Base-by-base conservation (phyloP, 2,329 filamentous ascomycete genomes). In the Trichoderma atrobrunneum region DNA sequence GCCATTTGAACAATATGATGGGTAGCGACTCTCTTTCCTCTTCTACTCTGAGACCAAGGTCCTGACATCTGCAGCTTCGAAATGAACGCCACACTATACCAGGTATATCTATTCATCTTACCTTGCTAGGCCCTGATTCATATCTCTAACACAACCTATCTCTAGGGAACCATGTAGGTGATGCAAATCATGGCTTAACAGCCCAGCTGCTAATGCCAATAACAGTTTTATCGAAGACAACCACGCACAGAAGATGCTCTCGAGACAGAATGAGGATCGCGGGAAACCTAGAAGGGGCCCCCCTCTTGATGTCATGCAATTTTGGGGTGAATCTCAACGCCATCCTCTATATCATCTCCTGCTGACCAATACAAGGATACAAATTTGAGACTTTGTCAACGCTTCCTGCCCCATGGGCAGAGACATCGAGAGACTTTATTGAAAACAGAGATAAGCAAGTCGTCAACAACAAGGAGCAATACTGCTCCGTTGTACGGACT, bases 321-420 rank as follows among this genome's bases (percentile, higher is more conserved):
- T 91, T 79, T 98, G 95, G 95, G 95, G 93, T 94, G 82, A 73
- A 77, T 26, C n/a, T 26, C 30, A 54, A 26, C 8, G 8, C 11
- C 16, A n/a, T n/a, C 16, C 39, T 5, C 18, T 12, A 16, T n/a
- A 36, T 18, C 57, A 26, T 70, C 12, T 36, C 14, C n/a, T 34
- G 62, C 51, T 71, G 34, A 72, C 32, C 28, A 21, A 16, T 5
- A 18, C 8, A 14, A 95, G 93, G 95, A 43, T 99, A 99, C 84
- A 99, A 99, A 80, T 99, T 99, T 78, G 96, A 99, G 81, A 92
- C 93, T 0, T 82, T 99, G 2, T 90, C 91, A 7, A 91, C 96
- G 2, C 83, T 98, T 5, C 91, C 93, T 3, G 83, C 86, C 3
- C 88, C 91, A 0, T 98, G 95, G 90, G 90, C 87, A 69, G 88